Base-by-base conservation (phyloP, 768 basidiomycete genomes). In the Plicaturopsis crispa region DNA sequence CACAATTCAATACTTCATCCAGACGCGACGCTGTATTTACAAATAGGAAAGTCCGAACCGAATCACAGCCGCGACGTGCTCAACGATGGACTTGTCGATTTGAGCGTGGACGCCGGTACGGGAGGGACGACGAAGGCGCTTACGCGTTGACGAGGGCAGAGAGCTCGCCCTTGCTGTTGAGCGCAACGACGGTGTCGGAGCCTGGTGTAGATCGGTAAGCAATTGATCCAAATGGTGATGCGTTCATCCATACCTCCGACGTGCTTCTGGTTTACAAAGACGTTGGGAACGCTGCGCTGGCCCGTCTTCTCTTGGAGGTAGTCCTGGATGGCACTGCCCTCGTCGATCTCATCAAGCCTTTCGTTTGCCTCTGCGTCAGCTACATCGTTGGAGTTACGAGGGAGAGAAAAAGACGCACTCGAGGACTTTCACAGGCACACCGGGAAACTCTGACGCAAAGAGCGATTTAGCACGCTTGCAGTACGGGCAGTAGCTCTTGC, bases 241-340 rank as follows among this genome's bases (percentile, higher is more conserved):
- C n/a, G n/a, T 13, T 24, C 14, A 11, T 12, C 16, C 56, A 36
- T 45, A 74, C 73, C 78, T 47, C 77, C 78, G 21, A 80, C 60
- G 43, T 80, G 78, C 49, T 71, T 38, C 47, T 69, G 52, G 39
- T 65, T 75, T 79, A 33, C 0, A 18, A 22, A 90, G 41, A 85
- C 69, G 51, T 78, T 84, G 21, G 87, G 87, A 4, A 90, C 87
- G 8, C 80, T 81, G 16, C 72, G 56, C 48, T 83, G 86, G 0
- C 68, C 69, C 0, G 83, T 84, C 69, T 77, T 81, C 48, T 70
- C 39, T 2, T 8, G 16, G 4, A 91, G 66, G 48, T 87, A 88
- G 16, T 58, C 49, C 52, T 90, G 87, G 40, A 89, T 84, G 0
- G 51, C 75, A 13, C 44, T 13, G 7, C 75, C 83, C 24, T 89